Percentiles rank a stretch among this genome's conserved stretches.
phyloP scores from a whole-genome alignment of 345 rosid genomes.

The Citrus reticulata region DNA sequence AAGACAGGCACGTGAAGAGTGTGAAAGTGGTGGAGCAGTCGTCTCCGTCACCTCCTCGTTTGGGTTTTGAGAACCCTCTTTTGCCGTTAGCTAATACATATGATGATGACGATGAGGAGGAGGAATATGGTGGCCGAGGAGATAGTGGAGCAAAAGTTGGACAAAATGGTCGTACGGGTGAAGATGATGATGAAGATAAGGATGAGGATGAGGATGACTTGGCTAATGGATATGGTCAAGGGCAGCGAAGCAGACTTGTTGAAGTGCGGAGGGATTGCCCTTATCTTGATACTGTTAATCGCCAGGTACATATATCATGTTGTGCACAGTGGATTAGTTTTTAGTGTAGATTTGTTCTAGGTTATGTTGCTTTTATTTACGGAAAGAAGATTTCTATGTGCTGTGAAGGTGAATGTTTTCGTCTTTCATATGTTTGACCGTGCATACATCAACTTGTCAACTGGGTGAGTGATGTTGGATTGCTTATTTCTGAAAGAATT shows the following conservation, averaged over 20 bases:
- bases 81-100: conserved; percentile 55
- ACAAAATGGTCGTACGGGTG: conserved; percentile 21
- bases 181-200: conserved; percentile 21
- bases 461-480: too few species aligned
- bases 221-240: conserved; percentile 32
- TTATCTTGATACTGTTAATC: conserved; percentile 97
- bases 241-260: conserved; percentile 44
- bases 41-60: conserved; percentile 32
- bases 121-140: conserved; percentile 20
- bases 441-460: not conserved
- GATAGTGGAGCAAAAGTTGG: conserved; percentile 3
- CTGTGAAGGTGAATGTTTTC: not conserved
- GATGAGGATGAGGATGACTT: conserved; percentile 20
- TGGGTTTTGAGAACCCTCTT: conserved; percentile 59
- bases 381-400: not conserved
- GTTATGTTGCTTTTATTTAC: not conserved
- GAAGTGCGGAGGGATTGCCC: conserved; percentile 95
- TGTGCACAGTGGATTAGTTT: not conserved
- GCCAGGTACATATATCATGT: conserved; percentile 52
- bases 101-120: conserved; percentile 71
- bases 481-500: not conserved
- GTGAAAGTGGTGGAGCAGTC: conserved; percentile 35
- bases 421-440: not conserved
- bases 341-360: not conserved
- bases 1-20: conserved; percentile 42